Evolutionary conservation across 345 rosid genomes (phyloP), one percentile per base, ranked within the genome.

Genomic region (Lenwebbia sp.): DNA sequence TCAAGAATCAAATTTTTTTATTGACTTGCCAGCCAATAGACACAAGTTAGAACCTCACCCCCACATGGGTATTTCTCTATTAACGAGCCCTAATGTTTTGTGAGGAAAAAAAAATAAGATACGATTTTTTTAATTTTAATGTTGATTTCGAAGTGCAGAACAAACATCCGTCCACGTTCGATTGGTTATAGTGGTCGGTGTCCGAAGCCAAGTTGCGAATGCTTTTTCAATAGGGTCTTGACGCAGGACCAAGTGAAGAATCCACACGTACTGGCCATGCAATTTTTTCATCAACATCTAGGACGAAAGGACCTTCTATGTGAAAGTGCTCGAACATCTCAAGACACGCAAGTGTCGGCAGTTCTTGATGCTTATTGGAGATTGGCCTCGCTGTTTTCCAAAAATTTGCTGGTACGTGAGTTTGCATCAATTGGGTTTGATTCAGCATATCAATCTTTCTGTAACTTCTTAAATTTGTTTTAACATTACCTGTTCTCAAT

Each of bases 171-270:
- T 92, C 92, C 85, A 60, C 81, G 83, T 86, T 53, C 90, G 88
- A 93, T 90, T 94, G 96, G 97, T 90, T 87, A 85, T 55, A 81
- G 83, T 86, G 94, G 94, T 86, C 96, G 95, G 97, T 91, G 94
- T 83, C 81, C 88, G 89, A 86, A 83, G 74, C 85, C 87, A 86
- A 83, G 60, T 88, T 86, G 84, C 86, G 57, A 54, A 52, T 60
- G 81, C 47, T 37, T 70, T 55, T 70, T 70, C 37, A 70, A 70
- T 37, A 37, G 81, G 81, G 83, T 86, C 83, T 50, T 84, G 53
- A 50, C 60, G 19, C 88, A 60, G 86, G 82, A 50, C 86, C 85
- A 81, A 81, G 50, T 82, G 83, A 84, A 78, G 89, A 84, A 89
- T 85, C 87, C 22, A 70, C 87, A 87, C 83, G 89, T 88, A 87